phyloP scores from a whole-genome alignment of 2,329 filamentous ascomycete genomes.

The Epicoccum sorghinum region DNA sequence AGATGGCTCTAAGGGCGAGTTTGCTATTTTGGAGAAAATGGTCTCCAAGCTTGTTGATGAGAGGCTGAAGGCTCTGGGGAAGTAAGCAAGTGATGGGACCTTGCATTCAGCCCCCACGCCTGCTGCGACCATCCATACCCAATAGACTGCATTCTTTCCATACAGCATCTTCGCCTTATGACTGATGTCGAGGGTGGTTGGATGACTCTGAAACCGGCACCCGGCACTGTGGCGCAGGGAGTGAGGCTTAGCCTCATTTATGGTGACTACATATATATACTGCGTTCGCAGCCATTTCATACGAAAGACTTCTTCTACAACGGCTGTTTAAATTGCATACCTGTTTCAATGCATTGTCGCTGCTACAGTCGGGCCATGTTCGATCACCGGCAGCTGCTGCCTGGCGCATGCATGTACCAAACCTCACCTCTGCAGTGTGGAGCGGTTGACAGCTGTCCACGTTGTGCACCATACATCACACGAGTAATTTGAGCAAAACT shows the following conservation, averaged over 20 bases:
- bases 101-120: conserved; percentile 1
- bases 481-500: conserved; percentile 4
- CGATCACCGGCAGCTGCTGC: conserved; percentile 23
- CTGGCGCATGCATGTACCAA: conserved; percentile 31
- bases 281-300: not conserved
- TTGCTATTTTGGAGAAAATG: conserved; percentile 59
- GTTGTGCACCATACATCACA: conserved; percentile 16
- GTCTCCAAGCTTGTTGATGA: conserved; percentile 74
- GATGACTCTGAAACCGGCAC: conserved; percentile 16
- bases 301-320: not conserved
- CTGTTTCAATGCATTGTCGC: not conserved
- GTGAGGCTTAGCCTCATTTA: conserved; percentile 44
- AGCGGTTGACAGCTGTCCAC: conserved; percentile 20
- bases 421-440: conserved; percentile 18
- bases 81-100: conserved; percentile 24
- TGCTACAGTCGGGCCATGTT: conserved; percentile 1
- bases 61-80: conserved; percentile 57
- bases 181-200: conserved; percentile 32
- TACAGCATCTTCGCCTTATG: conserved; percentile 9
- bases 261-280: conserved; percentile 27
- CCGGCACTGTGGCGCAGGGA: conserved; percentile 32
- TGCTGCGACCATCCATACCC: conserved; percentile 1
- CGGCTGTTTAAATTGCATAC: not conserved
- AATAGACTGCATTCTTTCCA: conserved; percentile 6
- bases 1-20: conserved; percentile 58